Percentiles rank a stretch among this genome's conserved stretches.
phyloP scores from a whole-genome alignment of 116 monocot species.

The Zostera marina region DNA sequence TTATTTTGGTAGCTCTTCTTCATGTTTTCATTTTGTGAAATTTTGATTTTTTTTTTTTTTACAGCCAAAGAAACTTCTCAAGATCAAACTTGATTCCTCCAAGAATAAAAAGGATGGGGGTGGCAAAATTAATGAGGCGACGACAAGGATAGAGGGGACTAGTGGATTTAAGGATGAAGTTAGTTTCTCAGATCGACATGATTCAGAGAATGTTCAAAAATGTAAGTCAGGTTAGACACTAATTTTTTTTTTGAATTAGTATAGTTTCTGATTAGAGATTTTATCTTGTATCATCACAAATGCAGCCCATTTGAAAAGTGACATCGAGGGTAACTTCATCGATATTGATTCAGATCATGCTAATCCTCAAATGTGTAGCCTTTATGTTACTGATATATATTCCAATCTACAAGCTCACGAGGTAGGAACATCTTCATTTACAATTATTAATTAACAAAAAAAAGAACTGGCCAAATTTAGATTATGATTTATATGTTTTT shows the following conservation, averaged over 20 bases:
- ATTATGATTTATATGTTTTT: not conserved
- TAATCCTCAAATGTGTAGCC: constrained; percentile 76
- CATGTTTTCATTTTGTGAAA: constrained; percentile 1
- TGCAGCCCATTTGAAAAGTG: constrained; percentile 14
- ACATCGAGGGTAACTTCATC: constrained; percentile 15
- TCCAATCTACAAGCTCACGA: constrained; percentile 45
- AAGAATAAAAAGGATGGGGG: constrained; percentile 1
- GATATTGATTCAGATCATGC: constrained; percentile 64
- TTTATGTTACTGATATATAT: constrained; percentile 66
- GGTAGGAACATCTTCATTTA: constrained; percentile 16
- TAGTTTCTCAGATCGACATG: not conserved
- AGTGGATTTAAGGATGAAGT: constrained; percentile 9
- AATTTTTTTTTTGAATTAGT: not conserved
- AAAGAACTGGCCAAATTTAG: not conserved
- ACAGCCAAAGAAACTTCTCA: constrained; percentile 13
- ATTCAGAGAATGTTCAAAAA: constrained; percentile 7
- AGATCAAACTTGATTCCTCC: constrained; percentile 3
- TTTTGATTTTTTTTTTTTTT: constrained; percentile 5
- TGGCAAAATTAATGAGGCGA: not conserved
- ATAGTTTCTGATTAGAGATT: not conserved
- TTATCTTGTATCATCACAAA: constrained; percentile 4
- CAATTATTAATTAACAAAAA: not conserved
- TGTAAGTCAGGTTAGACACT: not conserved
- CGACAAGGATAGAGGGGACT: not conserved
- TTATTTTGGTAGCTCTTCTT: not conserved